Conservation (phyloP, 2,329 filamentous ascomycete species). For the Penicillium corylophilum region DNA sequence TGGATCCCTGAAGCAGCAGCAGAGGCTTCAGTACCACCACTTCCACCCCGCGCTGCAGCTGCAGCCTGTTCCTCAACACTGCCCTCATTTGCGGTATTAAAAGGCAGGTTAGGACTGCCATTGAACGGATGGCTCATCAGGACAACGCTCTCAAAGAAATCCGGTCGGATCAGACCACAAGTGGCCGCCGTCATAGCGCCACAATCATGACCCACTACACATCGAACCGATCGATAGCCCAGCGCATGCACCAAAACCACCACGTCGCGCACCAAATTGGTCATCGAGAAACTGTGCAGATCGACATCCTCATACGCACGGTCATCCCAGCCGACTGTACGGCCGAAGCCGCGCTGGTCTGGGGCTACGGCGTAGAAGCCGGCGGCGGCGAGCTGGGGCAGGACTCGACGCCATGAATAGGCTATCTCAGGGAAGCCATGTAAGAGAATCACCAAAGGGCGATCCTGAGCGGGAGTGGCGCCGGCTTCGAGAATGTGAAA, state of each 20-base stretch:
- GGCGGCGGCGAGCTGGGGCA: constrained; percentile 57
- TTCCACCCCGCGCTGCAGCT: constrained; percentile 2
- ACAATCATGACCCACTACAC: constrained; percentile 67
- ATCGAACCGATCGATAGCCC: constrained; percentile 58
- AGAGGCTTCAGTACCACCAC: constrained; percentile 16
- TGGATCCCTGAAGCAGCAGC: constrained; percentile 51
- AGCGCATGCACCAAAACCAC: constrained; percentile 61
- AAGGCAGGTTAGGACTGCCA: constrained; percentile 50
- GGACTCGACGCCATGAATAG: constrained; percentile 66
- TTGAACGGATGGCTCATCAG: constrained; percentile 67
- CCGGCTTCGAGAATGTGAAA: constrained; percentile 63
- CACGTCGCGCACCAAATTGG: constrained; percentile 61
- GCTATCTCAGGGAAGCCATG: constrained; percentile 70
- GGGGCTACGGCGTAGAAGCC: constrained; percentile 67
- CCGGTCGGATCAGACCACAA: constrained; percentile 62
- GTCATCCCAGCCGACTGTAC: constrained; percentile 62
- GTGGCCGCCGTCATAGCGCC: constrained; percentile 61
- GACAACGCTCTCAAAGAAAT: constrained; percentile 62
- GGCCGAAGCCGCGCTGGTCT: constrained; percentile 67
- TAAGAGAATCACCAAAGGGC: constrained; percentile 60
- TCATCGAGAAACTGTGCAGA: constrained; percentile 57
- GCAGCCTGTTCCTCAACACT: neutral
- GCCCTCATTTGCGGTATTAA: constrained; percentile 43
- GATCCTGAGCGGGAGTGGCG: constrained; percentile 36
- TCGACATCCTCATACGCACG: constrained; percentile 54